Evolutionary conservation across 768 basidiomycete genomes (phyloP).

Genomic region (Mycena latifolia): DNA sequence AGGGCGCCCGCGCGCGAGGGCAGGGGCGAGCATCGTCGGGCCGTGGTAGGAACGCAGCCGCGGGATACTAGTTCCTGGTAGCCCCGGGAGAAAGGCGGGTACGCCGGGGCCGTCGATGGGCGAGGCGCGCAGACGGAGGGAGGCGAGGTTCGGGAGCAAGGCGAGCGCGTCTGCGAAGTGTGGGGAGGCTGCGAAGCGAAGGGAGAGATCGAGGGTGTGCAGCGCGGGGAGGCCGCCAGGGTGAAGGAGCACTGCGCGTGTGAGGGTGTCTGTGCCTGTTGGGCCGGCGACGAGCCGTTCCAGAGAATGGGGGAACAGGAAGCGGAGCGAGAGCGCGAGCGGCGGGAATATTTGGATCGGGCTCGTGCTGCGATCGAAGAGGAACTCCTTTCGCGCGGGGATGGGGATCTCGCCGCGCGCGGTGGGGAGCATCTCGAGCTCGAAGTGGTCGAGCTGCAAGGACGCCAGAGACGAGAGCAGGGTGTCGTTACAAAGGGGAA

Average conservation of each 20-base stretch:
- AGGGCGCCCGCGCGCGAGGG: conserved; percentile 29
- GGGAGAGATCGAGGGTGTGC: conserved; percentile 33
- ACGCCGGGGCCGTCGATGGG: conserved; percentile 21
- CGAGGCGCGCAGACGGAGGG: conserved; percentile 36
- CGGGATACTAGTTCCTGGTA: conserved; percentile 27
- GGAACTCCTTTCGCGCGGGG: conserved; percentile 29
- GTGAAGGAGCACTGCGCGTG: conserved; percentile 22
- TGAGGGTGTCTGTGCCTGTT: conserved; percentile 35
- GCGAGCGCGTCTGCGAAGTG: conserved; percentile 34
- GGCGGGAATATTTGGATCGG: conserved; percentile 19
- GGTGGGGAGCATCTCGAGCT: conserved; percentile 33
- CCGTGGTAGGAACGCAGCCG: conserved; percentile 37
- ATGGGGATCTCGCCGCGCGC: conserved; percentile 28
- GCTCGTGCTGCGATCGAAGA: conserved; percentile 34
- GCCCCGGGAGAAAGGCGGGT: conserved; percentile 10
- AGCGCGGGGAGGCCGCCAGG: conserved; percentile 23
- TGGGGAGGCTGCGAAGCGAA: conserved; percentile 28
- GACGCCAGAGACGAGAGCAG: conserved; percentile 7
- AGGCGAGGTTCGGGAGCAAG: conserved; percentile 32
- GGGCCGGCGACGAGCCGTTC: conserved; percentile 33
- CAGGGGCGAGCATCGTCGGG: conserved; percentile 26
- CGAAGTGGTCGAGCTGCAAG: conserved; percentile 26
- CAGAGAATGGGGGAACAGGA: conserved; percentile 30
- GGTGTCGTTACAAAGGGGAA: conserved; percentile 23
- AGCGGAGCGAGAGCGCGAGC: conserved; percentile 21